A percentile compares a stretch with the other conserved stretches of the same genome.
These are phyloP conservation scores for Mycosphaerella arachidis DNA, from an alignment of 2,329 filamentous ascomycete genomes.

Conservation along the genomic window DNA sequence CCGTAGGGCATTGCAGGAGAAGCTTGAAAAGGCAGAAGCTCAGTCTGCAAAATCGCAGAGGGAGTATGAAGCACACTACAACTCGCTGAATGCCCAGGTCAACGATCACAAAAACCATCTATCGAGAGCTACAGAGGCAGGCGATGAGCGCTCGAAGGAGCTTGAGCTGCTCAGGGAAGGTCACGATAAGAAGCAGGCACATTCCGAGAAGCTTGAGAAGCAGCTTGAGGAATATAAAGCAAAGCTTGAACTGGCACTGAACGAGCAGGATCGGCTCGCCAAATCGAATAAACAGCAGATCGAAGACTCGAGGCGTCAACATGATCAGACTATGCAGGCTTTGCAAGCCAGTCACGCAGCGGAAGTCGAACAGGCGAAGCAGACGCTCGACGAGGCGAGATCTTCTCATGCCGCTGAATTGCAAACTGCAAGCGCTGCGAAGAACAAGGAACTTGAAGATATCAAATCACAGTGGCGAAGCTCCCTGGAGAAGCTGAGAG, in stretches of 20 bases:
- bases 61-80: slow-evolving; percentile 4
- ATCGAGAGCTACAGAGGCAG: slow-evolving; percentile 8
- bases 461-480: background rate
- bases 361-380: slow-evolving; percentile 1
- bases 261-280: slow-evolving; percentile 4
- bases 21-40: slow-evolving; percentile 18
- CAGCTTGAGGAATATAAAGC: slow-evolving; percentile 10
- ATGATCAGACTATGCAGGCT: slow-evolving; percentile 3
- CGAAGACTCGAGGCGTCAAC: slow-evolving; percentile 9
- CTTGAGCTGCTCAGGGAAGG: slow-evolving; percentile 7
- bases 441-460: background rate
- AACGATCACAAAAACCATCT: slow-evolving; percentile 14
- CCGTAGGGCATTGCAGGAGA: slow-evolving; percentile 12
- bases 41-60: slow-evolving; percentile 1
- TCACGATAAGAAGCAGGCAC: slow-evolving; percentile 6
- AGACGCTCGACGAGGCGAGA: background rate
- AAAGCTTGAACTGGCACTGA: slow-evolving; percentile 5
- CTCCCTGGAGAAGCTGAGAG: slow-evolving; percentile 3
- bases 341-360: slow-evolving; percentile 4
- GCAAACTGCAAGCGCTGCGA: background rate
- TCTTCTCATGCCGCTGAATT: slow-evolving; percentile 1
- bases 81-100: slow-evolving; percentile 12
- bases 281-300: slow-evolving; percentile 6
- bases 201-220: slow-evolving; percentile 2
- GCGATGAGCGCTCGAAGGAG: slow-evolving; percentile 10